A percentile compares a stretch with the other conserved stretches of the same genome.
Conservation (phyloP, 208 protist genomes). For the Trypanosoma melophagium region DNA sequence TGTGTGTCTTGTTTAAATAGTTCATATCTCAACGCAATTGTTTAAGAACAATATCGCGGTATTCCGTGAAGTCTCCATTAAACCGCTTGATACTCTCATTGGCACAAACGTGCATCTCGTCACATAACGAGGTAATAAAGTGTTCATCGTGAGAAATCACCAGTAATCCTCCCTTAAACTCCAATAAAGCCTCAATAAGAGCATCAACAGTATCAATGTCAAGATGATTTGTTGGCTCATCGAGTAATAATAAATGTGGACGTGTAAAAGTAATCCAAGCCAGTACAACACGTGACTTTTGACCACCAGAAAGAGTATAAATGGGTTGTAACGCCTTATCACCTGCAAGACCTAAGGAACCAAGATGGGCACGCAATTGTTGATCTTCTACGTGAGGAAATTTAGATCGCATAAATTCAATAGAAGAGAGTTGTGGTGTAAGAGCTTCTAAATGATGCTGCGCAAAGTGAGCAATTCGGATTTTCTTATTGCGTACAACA, state of each 20-base stretch:
- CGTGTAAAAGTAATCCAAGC: conserved; percentile 91
- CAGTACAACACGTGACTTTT: conserved; percentile 94
- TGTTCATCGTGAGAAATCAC: conserved; percentile 94
- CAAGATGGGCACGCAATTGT: conserved; percentile 89
- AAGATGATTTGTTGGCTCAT: conserved; percentile 97
- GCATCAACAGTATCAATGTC: conserved; percentile 95
- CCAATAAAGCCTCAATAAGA: conserved; percentile 88
- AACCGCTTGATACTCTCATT: conserved; percentile 73
- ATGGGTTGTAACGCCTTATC: conserved; percentile 87
- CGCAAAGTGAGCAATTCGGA: conserved; percentile 87
- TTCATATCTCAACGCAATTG: conserved; percentile 48
- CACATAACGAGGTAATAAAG: conserved; percentile 91
- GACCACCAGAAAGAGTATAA: conserved; percentile 93
- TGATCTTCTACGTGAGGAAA: conserved; percentile 86
- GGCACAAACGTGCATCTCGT: conserved; percentile 90
- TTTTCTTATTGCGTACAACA: conserved; percentile 86
- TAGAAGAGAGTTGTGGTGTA: conserved; percentile 86
- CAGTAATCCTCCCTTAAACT: conserved; percentile 89
- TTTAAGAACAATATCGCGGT: conserved; percentile 81
- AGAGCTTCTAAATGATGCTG: conserved; percentile 95
- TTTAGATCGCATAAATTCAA: conserved; percentile 87
- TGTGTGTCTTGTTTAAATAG: background rate
- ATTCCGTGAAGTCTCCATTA: conserved; percentile 87
- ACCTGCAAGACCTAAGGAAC: conserved; percentile 89
- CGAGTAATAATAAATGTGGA: conserved; percentile 95